Base-by-base conservation (phyloP, 2,329 filamentous ascomycete genomes). In the Aspergillus thermomutatus region DNA sequence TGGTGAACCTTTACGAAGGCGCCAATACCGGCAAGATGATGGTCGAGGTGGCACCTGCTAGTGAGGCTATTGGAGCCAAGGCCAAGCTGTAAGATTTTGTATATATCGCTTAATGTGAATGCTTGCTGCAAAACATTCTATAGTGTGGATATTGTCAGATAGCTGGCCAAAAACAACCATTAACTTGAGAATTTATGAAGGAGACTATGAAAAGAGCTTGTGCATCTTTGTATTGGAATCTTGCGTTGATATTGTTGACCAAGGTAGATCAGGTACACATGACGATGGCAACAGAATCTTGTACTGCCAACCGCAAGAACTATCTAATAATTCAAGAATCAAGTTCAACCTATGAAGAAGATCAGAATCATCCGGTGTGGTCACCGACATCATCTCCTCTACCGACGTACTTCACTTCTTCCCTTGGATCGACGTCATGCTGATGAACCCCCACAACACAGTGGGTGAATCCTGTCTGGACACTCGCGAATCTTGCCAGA, bases 1-100 rank as follows among this genome's bases (percentile, higher is more conserved):
- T 92, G 53, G 72, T 84, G 11, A 81, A 84, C 58, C 72, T 92
- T 55, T 92, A 87, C 69, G 78, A 83, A 50, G 89, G 89, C 43
- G 76, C 79, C 17, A 92, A 92, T 70, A 90, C 82, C 9, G 89
- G 89, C 75, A 80, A 87, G 78, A 78, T 86, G 63, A 73, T 86
- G 67, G 69, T 77, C 31, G 62, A 79, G 71, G 68, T 74, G 65
- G 58, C 75, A 55, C 69, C 69, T 60, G 56, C 77, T 43, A 67
- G 61, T n/a, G 68, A 72, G 57, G 68, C 66, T 3, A 49, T 67
- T 54, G 53, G 55, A 49, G 50, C n/a, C 7, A 82, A 71, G 25
- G 75, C 77, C 1, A 77, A 79, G 64, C 79, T 81, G 45, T 77
- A 65, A 52, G 9, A 6, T 21, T 17, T 14, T 5, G 9, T 21